These are phyloP conservation scores for Pleoardoris graminearum DNA, from an alignment of 2,329 filamentous ascomycete species.

Conservation along the genomic window DNA sequence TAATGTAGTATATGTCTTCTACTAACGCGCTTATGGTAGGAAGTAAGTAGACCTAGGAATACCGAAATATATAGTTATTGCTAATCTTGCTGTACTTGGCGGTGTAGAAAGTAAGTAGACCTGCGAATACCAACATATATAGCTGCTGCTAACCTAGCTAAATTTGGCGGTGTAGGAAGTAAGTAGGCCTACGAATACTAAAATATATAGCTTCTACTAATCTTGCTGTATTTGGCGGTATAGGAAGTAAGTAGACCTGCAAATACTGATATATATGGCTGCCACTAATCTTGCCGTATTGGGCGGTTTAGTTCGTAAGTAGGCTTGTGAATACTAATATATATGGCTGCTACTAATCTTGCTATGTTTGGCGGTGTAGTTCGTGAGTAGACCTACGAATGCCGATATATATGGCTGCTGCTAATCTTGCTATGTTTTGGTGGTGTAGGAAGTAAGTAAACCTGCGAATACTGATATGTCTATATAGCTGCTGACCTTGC, in stretches of 20 bases:
- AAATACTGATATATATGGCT: not conserved
- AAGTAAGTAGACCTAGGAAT: not conserved
- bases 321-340: conserved; percentile 6
- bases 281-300: conserved; percentile 1
- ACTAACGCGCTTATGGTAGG: not conserved
- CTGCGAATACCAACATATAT: not conserved
- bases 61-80: not conserved
- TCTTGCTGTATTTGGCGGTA: not conserved
- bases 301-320: conserved; percentile 12
- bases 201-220: conserved; percentile 29
- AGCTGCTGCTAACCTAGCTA: conserved; percentile 1
- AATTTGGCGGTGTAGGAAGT: conserved; percentile 1
- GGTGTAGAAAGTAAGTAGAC: not conserved
- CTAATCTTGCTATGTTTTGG: too few species aligned
- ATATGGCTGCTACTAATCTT: conserved; percentile 8
- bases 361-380: conserved; percentile 10
- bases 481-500: conserved; percentile 2
- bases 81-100: not conserved
- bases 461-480: conserved; percentile 1
- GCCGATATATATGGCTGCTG: not conserved
- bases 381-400: conserved; percentile 2
- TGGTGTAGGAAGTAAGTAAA: too few species aligned
- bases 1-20: not conserved
- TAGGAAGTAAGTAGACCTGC: conserved; percentile 6
- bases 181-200: conserved; percentile 24